Base-by-base conservation (phyloP, 2,329 filamentous ascomycete genomes). In the Cordyceps cicadae region DNA sequence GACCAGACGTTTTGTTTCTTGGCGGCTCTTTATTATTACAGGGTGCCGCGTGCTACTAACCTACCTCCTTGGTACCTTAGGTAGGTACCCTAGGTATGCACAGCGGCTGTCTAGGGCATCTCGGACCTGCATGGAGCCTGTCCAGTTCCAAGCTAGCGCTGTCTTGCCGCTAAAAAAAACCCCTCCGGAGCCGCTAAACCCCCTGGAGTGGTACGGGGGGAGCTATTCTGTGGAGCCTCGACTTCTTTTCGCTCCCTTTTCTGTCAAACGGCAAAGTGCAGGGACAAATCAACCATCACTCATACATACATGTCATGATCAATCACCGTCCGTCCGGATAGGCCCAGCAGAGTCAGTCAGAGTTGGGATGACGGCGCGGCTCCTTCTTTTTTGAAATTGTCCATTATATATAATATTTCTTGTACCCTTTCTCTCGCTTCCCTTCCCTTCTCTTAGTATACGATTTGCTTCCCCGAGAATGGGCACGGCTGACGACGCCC, bases 291-390 rank as follows among this genome's bases (percentile, higher is more conserved):
- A 39, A 37, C 51, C 41, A 24, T 60, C 51, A 3, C 32, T 52
- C 41, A 41, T 41, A 54, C 51, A 6, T 32, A 46, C 41, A 41
- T 48, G 21, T 49, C 54, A 57, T 61, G 60, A 58, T 61, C 54
- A 48, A 57, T 61, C 60, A 61, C 60, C 54, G 57, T 54, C 60
- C 60, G 48, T 61, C 60, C 54, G 54, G 41, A 32, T 58, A 53
- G 41, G 17, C 26, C 53, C 43, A 41, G 52, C 54, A n/a, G 46
- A 52, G 59, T 49, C 52, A 63, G 58, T 49, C 52, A 63, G 58
- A 50, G 62, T 63, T 65, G 64, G 67, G 67, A 69, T 69, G 69
- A 62, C 66, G 67, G 64, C 67, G 64, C 67, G 66, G 63, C 43
- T 55, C 39, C 19, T 34, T 17, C 5, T 45, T n/a, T 53, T 53